These are phyloP conservation scores for Microsporum ferrugineum DNA, from an alignment of 2,329 filamentous ascomycete species.

Conservation along the genomic window DNA sequence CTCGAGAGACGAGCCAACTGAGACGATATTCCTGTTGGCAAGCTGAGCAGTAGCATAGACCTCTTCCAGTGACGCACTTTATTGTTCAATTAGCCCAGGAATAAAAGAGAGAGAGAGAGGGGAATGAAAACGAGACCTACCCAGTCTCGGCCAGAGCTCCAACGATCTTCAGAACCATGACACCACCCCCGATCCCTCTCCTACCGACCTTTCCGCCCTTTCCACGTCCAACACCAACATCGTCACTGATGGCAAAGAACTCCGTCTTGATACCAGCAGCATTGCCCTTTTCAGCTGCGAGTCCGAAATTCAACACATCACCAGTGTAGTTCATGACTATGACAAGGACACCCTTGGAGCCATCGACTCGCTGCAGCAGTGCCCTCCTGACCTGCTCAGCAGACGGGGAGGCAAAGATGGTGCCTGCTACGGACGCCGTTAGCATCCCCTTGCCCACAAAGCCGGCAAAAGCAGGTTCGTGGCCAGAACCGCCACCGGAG, in stretches of 20 bases:
- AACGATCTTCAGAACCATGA: constrained; percentile 80
- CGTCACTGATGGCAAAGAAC: constrained; percentile 86
- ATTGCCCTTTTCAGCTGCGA: constrained; percentile 84
- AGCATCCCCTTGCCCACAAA: constrained; percentile 77
- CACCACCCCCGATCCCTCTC: constrained; percentile 81
- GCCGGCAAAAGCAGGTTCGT: constrained; percentile 77
- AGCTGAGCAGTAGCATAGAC: constrained; percentile 62
- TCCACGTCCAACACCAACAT: constrained; percentile 73
- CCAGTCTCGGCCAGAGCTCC: constrained; percentile 71
- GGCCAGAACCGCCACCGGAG: constrained; percentile 78
- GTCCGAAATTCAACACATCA: constrained; percentile 81
- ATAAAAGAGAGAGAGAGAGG: neutral
- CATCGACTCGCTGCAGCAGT: constrained; percentile 61
- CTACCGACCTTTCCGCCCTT: constrained; percentile 86
- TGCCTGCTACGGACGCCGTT: constrained; percentile 70
- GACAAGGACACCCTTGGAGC: constrained; percentile 65
- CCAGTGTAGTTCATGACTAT: constrained; percentile 93
- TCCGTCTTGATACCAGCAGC: constrained; percentile 66
- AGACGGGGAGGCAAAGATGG: constrained; percentile 71
- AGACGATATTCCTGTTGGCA: constrained; percentile 64
- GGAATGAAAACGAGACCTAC: constrained; percentile 22
- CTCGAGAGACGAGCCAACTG: constrained; percentile 71
- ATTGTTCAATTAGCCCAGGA: neutral
- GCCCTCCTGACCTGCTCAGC: constrained; percentile 72
- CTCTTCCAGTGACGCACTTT: constrained; percentile 50